A percentile compares a stretch with the other conserved stretches of the same genome.
These are phyloP conservation scores for Saturnispora sekii DNA, from an alignment of 805 yeast genomes.

Conservation along the genomic window DNA sequence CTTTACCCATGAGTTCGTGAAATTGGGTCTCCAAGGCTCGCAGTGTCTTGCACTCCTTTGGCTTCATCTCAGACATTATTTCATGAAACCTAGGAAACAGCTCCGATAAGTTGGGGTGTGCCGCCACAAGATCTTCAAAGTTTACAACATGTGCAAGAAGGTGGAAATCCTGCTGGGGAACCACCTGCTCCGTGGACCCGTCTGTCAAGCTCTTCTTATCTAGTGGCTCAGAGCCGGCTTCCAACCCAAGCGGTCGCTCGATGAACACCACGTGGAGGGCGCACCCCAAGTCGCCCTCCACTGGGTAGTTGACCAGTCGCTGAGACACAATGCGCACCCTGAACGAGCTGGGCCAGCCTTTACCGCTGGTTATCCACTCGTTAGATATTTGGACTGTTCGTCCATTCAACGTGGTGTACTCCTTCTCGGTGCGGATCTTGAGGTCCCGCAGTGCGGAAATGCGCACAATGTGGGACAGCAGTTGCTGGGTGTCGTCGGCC, in stretches of 20 bases:
- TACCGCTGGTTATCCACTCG: conserved; percentile 43
- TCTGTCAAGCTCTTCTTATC: not conserved
- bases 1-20: conserved; percentile 13
- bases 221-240: conserved; percentile 15
- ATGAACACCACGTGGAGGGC: conserved; percentile 48
- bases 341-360: conserved; percentile 44
- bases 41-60: conserved; percentile 7
- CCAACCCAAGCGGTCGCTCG: conserved; percentile 45
- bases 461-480: conserved; percentile 51
- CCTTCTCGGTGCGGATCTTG: conserved; percentile 11
- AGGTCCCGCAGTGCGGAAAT: conserved; percentile 18
- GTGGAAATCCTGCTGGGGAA: not conserved
- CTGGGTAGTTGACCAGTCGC: conserved; percentile 44
- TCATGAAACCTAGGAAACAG: conserved; percentile 1
- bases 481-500: conserved; percentile 50
- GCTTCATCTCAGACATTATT: conserved; percentile 3
- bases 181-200: not conserved
- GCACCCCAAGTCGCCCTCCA: conserved; percentile 48
- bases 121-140: not conserved
- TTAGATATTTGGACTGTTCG: conserved; percentile 48
- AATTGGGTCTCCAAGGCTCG: conserved; percentile 7
- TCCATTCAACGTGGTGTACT: conserved; percentile 42
- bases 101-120: conserved; percentile 1
- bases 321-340: conserved; percentile 35
- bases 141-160: not conserved